These are phyloP conservation scores for Chrysosporium keratinophilum DNA, from an alignment of 2,329 filamentous ascomycete species.

Conservation along the genomic window DNA sequence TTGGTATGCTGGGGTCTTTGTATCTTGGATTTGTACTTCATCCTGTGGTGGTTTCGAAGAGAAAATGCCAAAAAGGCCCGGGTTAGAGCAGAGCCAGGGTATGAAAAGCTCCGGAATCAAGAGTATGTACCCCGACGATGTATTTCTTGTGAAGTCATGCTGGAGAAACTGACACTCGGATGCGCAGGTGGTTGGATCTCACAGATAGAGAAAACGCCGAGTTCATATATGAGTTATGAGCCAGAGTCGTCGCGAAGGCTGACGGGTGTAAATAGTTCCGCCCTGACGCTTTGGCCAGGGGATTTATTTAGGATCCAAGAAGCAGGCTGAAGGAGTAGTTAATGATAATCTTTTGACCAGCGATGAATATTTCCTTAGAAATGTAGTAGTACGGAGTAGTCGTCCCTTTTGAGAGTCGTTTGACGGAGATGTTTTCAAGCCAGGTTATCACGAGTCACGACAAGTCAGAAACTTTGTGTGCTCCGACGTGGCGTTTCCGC, in stretches of 20 bases:
- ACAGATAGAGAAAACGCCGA: slow-evolving; percentile 57
- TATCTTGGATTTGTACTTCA: slow-evolving; percentile 48
- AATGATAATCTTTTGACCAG: too few relatives aligned
- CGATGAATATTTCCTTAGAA: too few relatives aligned
- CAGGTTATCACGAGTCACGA: too few relatives aligned
- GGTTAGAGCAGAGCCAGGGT: slow-evolving; percentile 44
- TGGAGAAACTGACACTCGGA: neutral
- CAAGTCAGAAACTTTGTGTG: too few relatives aligned
- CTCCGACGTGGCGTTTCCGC: too few relatives aligned
- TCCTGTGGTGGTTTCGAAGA: slow-evolving; percentile 50
- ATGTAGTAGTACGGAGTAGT: too few relatives aligned
- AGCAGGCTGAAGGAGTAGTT: too few relatives aligned
- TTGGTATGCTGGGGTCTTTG: slow-evolving; percentile 21
- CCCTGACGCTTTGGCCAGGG: neutral
- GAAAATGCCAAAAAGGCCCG: slow-evolving; percentile 52
- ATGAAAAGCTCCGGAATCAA: slow-evolving; percentile 54
- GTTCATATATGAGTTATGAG: slow-evolving; percentile 50
- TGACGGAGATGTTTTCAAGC: too few relatives aligned
- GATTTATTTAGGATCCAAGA: too few relatives aligned
- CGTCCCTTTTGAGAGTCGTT: too few relatives aligned
- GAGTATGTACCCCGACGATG: slow-evolving; percentile 40
- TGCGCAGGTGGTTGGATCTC: slow-evolving; percentile 45
- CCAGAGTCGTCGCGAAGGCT: neutral
- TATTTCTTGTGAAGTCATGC: neutral
- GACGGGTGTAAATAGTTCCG: neutral